Conservation (phyloP, 768 basidiomycete genomes). For the Pleurotus sapidus region DNA sequence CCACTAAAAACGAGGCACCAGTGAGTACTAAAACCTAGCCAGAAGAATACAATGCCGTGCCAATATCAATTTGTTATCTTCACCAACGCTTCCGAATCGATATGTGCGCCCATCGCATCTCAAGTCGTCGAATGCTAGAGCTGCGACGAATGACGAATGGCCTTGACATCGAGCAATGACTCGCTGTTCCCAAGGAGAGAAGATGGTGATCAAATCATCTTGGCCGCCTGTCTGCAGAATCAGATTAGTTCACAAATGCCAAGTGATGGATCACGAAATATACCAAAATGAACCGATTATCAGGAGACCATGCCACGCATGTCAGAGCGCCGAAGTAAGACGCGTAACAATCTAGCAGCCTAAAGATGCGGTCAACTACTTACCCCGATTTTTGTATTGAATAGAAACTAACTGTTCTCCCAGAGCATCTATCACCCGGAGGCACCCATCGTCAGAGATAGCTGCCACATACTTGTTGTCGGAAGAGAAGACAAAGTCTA, state of each 20-base stretch:
- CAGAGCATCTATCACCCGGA: slow-evolving; percentile 86
- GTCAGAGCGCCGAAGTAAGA: slow-evolving; percentile 94
- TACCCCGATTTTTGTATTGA: background rate
- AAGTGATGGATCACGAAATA: slow-evolving; percentile 4
- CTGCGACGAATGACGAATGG: slow-evolving; percentile 91
- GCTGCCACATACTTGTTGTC: slow-evolving; percentile 89
- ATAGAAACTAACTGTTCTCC: slow-evolving; percentile 68
- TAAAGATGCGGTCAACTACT: slow-evolving; percentile 23
- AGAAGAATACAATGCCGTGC: slow-evolving; percentile 38
- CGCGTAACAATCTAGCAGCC: slow-evolving; percentile 90
- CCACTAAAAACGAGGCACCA: slow-evolving; percentile 53
- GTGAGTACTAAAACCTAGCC: slow-evolving; percentile 9
- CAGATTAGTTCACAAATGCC: slow-evolving; percentile 7
- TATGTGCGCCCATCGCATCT: slow-evolving; percentile 89
- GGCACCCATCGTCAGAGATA: slow-evolving; percentile 88
- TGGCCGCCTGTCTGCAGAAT: slow-evolving; percentile 83
- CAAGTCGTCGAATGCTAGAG: slow-evolving; percentile 86
- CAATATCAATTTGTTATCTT: slow-evolving; percentile 92
- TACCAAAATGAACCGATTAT: slow-evolving; percentile 89
- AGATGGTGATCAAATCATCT: slow-evolving; percentile 93
- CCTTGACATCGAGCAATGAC: slow-evolving; percentile 96
- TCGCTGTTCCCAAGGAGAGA: slow-evolving; percentile 92
- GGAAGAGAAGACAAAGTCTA: slow-evolving; percentile 92
- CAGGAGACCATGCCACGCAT: slow-evolving; percentile 93
- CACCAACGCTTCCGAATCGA: slow-evolving; percentile 93